phyloP scores from a whole-genome alignment of 257 asterid species.

The Mitragyna speciosa region DNA sequence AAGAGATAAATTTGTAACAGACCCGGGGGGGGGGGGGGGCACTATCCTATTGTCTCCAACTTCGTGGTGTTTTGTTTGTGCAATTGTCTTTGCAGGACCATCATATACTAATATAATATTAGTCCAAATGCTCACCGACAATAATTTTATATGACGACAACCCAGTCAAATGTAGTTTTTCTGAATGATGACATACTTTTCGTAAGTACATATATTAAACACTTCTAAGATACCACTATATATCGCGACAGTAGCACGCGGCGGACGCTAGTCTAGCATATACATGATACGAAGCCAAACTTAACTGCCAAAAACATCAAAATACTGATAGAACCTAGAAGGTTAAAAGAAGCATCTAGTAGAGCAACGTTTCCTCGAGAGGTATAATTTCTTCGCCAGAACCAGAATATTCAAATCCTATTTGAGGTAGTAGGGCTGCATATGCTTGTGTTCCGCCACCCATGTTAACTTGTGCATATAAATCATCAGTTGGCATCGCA shows the following conservation, averaged over 20 bases:
- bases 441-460: background rate
- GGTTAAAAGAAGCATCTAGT: background rate
- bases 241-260: background rate
- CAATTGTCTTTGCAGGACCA: no score
- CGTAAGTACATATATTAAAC: background rate
- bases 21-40: no score
- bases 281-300: background rate
- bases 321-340: background rate
- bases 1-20: no score
- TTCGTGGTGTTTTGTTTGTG: no score
- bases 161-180: no score
- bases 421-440: background rate
- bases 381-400: constrained; percentile 9
- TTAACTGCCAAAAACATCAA: background rate
- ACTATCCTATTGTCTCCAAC: no score
- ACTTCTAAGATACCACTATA: background rate
- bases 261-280: background rate
- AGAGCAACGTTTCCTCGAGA: background rate
- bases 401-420: constrained; percentile 2
- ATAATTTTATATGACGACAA: no score
- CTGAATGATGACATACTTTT: no score
- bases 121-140: no score
- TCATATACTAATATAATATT: no score
- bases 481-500: background rate
- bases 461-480: background rate